Evolutionary conservation across 768 basidiomycete genomes (phyloP), one percentile per base, ranked within the genome.

Genomic region (Stropharia rugosoannulata): DNA sequence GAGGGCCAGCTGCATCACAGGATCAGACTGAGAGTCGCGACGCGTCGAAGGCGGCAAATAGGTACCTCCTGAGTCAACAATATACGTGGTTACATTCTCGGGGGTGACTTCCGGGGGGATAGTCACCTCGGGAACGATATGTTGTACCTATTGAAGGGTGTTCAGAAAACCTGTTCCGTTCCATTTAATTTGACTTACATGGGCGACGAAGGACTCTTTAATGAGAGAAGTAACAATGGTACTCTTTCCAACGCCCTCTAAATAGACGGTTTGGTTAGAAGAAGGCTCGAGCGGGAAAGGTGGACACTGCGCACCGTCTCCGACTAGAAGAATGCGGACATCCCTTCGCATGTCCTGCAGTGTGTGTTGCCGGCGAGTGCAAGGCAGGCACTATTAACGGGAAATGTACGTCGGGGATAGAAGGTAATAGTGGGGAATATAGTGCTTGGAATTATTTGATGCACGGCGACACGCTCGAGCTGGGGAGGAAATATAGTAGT

Each of bases 191-290:
- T 13, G 22, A 63, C 68, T 60, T 71, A 95, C 95, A 74, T 95
- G 90, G 39, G 90, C 77, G 49, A 98, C 90, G 69, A 89, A 97
- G 32, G 90, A 87, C 71, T 96, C 93, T 70, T 98, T 98, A 74
- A 99, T 98, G 68, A 98, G 81, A 36, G 94, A 94, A 16, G 94
- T 97, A 68, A 98, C 86, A 68, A 98, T 95, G 44, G 94, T 95
- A 70, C 93, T 95, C 79, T 99, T 99, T 61, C 96, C 96, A 64
- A 98, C 96, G 61, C 92, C 93, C 79, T 96, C 95, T 98, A 70
- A 60, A 57, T 54, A 49, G 19, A 55, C 52, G 29, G 44, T 57
- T 59, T 40, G 58, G 57, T 63, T 56, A 59, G 49, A 56, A 49
- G n/a, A 44, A 22, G 16, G 29, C 40, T 25, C 47, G 27, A 39